Conservation (phyloP, 2,329 filamentous ascomycete genomes). For the Apiospora kogelbergensis region DNA sequence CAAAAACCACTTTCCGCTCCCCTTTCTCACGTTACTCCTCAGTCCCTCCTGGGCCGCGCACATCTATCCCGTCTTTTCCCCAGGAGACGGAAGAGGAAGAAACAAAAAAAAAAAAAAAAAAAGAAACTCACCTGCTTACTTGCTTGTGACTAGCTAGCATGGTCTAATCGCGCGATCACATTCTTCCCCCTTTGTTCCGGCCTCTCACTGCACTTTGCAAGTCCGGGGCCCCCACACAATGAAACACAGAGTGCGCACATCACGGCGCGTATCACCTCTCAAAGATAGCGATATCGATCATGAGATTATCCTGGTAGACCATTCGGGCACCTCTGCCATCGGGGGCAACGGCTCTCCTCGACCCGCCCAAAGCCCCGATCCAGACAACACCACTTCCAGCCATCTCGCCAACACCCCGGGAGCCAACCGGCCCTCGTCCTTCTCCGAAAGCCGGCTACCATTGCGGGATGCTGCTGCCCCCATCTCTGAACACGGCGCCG, state of each 20-base stretch:
- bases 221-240: constrained; percentile 29
- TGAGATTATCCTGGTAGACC: constrained; percentile 68
- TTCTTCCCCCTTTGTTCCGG: constrained; percentile 7
- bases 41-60: neutral
- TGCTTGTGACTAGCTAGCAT: neutral
- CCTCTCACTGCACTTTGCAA: constrained; percentile 25
- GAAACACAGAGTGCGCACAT: constrained; percentile 44
- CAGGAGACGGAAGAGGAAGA: neutral
- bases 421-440: constrained; percentile 20
- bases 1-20: neutral
- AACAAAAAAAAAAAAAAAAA: neutral
- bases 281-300: constrained; percentile 67
- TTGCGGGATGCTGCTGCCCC: constrained; percentile 16
- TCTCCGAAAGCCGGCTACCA: constrained; percentile 23
- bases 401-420: constrained; percentile 11
- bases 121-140: neutral
- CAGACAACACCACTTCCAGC: neutral
- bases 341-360: neutral
- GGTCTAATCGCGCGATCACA: neutral
- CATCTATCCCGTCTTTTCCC: neutral
- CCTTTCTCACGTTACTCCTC: neutral
- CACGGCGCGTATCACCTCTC: constrained; percentile 54
- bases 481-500: neutral
- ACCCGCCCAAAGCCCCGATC: constrained; percentile 9
- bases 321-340: constrained; percentile 26